Evolutionary conservation across 169 alveolate genomes (phyloP), one percentile per base, ranked within the genome.

Genomic region (Plasmodium sp.): DNA sequence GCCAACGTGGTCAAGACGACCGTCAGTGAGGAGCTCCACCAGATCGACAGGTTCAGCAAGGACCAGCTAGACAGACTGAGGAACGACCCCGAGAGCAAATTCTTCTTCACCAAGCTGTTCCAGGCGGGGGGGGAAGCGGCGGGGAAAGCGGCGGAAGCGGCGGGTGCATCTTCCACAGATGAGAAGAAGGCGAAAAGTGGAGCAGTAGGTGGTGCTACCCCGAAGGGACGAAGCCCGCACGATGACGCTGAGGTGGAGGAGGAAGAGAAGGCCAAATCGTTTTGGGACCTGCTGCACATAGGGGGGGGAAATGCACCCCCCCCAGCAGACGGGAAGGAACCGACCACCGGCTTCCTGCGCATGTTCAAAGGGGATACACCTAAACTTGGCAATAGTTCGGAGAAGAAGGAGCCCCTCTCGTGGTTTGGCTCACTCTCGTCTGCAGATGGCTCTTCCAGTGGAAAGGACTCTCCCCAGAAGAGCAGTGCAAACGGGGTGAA

Each of bases 61-160:
- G 93, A 85, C 1, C 77, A 85, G 27, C 74, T 85, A 14, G 54
- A 85, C 58, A 85, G 43, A 74, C 79, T 85, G 58, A 85, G 51
- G 22, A 72, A 74, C 18, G 41, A 27, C 33, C 62, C 93, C 6
- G 85, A 85, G 10, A 45, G 54, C 5, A 74, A 51, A 39, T 31
- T 85, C 7, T 74, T 85, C 41, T 85, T 74, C 58, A 48, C 93
- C 33, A 85, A 73, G 51, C 43, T 74, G 12, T 62, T 85, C 54
- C 14, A 22, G 27, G 27, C 27, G 27, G 27, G 27, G 27, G 27
- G 27, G 27, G 27, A 22, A 22, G 27, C 27, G 27, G 74, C 10
- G 51, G 7, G 45, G n/a, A 12, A 3, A 48, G 22, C 0, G 31
- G 58, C 18, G 27, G 27, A 22, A 22, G 16, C 58, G 7, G 75